Conservation (phyloP, 495 filamentous ascomycete species). For the Talaromyces nanjingensis region DNA sequence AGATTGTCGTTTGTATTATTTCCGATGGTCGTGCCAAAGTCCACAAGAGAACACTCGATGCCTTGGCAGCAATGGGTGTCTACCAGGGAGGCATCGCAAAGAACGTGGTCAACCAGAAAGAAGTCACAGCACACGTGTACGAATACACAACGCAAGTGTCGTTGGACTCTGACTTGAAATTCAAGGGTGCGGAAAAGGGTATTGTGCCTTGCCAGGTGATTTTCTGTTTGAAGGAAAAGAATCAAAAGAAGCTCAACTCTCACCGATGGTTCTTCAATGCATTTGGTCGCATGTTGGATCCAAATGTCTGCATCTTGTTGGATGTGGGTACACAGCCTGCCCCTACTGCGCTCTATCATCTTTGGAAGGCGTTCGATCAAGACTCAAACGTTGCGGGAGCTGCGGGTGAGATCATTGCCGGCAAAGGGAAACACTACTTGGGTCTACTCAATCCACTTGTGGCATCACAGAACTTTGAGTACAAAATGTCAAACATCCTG, state of each 20-base stretch:
- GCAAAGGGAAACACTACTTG: constrained; percentile 75
- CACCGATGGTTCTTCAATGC: constrained; percentile 99
- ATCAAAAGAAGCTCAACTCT: constrained; percentile 95
- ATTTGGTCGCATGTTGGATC: constrained; percentile 85
- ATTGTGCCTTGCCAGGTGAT: constrained; percentile 99
- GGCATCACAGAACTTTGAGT: constrained; percentile 97
- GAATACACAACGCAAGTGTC: constrained; percentile 99
- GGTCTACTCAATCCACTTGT: constrained; percentile 92
- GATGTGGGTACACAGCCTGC: constrained; percentile 94
- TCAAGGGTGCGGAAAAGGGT: constrained; percentile 98
- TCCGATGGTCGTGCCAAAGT: constrained; percentile 91
- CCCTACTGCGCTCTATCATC: constrained; percentile 81
- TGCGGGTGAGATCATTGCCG: constrained; percentile 94
- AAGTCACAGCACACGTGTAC: constrained; percentile 86
- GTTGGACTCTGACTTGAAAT: constrained; percentile 88
- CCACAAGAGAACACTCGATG: constrained; percentile 88
- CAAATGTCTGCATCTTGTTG: constrained; percentile 93
- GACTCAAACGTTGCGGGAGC: constrained; percentile 96
- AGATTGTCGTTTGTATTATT: constrained; percentile 96
- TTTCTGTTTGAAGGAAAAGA: constrained; percentile 98
- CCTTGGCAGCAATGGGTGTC: constrained; percentile 95
- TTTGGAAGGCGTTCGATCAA: constrained; percentile 98
- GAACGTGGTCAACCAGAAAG: constrained; percentile 89
- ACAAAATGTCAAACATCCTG: constrained; percentile 99
- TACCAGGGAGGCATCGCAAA: constrained; percentile 99